phyloP scores from a whole-genome alignment of 116 monocot species.

The Trichopus zeylanicus region DNA sequence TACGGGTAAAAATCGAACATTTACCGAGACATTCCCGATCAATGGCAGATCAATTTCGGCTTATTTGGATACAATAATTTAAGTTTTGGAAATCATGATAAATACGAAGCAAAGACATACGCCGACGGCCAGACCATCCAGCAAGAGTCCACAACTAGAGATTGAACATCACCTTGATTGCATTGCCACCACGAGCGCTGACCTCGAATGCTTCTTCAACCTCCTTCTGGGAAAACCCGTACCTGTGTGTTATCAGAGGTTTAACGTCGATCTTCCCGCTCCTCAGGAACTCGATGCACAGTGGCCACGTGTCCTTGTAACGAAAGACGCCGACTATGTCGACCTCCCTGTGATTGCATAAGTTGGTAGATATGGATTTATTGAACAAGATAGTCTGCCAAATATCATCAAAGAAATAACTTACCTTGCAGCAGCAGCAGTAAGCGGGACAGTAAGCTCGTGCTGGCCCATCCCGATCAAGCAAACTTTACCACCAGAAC shows the following conservation, averaged over 20 bases:
- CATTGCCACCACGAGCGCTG: slow-evolving; percentile 63
- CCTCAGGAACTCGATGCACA: slow-evolving; percentile 72
- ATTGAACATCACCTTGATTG: slow-evolving; percentile 97
- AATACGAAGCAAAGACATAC: too few species aligned
- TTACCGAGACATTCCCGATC: too few species aligned
- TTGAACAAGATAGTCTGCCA: too few species aligned
- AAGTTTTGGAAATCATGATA: too few species aligned
- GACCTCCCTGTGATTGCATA: slow-evolving; percentile 56
- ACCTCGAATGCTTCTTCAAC: slow-evolving; percentile 89
- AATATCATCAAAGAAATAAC: neutral
- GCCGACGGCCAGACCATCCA: neutral
- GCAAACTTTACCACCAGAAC: slow-evolving; percentile 80
- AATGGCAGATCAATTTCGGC: too few species aligned
- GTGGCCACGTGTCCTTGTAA: slow-evolving; percentile 97
- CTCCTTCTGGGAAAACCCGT: slow-evolving; percentile 90
- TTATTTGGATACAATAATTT: too few species aligned
- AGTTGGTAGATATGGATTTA: too few species aligned
- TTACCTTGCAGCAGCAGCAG: slow-evolving; percentile 80
- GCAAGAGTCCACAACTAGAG: slow-evolving; percentile 20
- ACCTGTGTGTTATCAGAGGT: slow-evolving; percentile 90
- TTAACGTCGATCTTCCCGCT: slow-evolving; percentile 91
- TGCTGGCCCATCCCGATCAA: slow-evolving; percentile 92
- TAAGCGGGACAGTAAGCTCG: slow-evolving; percentile 83
- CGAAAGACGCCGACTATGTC: slow-evolving; percentile 79
- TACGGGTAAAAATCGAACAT: too few species aligned